Conservation (phyloP, 2,329 filamentous ascomycete species). For the Sporothrix dimorphospora region DNA sequence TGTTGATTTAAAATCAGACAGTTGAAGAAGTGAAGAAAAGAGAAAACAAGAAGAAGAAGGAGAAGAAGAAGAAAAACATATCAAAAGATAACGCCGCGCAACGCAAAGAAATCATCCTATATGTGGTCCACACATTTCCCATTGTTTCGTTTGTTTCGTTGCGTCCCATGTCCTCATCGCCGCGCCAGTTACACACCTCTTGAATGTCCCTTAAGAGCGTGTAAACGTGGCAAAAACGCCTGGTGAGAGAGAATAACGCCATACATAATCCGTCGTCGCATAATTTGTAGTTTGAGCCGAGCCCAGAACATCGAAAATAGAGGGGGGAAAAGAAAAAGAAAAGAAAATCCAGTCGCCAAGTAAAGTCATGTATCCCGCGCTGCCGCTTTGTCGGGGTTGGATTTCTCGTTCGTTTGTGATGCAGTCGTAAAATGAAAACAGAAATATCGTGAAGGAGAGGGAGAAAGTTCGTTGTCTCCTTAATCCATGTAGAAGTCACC, state of each 20-base stretch:
- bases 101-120: constrained; percentile 2
- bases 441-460: background rate
- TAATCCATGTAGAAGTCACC: constrained; percentile 98
- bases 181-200: constrained; percentile 10
- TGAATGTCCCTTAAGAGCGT: background rate
- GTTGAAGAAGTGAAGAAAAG: constrained; percentile 1
- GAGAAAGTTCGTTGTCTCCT: background rate
- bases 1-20: constrained; percentile 12
- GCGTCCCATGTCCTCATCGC: constrained; percentile 7
- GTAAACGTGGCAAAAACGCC: constrained; percentile 8
- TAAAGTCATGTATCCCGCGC: background rate
- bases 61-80: background rate
- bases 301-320: background rate
- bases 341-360: background rate
- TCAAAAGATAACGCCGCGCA: constrained; percentile 1
- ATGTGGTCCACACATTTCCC: constrained; percentile 20
- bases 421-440: constrained; percentile 9
- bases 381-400: background rate
- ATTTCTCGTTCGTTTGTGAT: constrained; percentile 20
- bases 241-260: constrained; percentile 8
- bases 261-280: constrained; percentile 9
- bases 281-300: background rate
- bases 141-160: constrained; percentile 5
- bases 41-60: background rate
- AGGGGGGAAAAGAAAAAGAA: background rate